Conservation (phyloP, 306 rosid species). For the Cucumis melo region DNA sequence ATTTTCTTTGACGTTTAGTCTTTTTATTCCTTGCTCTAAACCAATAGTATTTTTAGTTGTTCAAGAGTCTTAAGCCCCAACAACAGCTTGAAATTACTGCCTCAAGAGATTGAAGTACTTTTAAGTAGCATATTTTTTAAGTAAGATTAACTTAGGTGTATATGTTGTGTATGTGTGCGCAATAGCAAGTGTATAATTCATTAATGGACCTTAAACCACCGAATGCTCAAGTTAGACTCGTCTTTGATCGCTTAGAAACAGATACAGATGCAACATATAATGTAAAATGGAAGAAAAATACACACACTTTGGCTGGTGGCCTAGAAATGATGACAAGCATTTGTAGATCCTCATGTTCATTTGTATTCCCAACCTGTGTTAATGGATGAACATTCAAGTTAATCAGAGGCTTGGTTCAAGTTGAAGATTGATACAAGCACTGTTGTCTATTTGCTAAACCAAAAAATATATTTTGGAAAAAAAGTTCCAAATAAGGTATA, state of each 20-base stretch:
- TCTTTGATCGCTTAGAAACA: background rate
- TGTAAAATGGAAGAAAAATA: slow-evolving; percentile 16
- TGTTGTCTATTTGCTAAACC: background rate
- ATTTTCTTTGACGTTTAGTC: background rate
- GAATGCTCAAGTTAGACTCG: background rate
- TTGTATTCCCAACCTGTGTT: slow-evolving; percentile 60
- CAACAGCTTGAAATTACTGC: background rate
- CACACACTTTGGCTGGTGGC: slow-evolving; percentile 83
- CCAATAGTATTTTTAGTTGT: background rate
- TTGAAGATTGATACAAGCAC: background rate
- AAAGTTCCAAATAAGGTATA: background rate
- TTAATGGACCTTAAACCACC: background rate
- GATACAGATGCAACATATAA: background rate
- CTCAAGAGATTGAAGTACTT: background rate
- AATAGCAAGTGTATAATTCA: background rate
- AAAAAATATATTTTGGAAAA: background rate
- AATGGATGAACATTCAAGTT: slow-evolving; percentile 3
- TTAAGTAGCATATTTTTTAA: background rate
- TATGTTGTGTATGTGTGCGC: background rate
- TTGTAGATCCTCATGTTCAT: slow-evolving; percentile 72
- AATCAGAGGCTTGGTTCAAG: background rate
- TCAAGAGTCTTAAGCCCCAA: background rate
- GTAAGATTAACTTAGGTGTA: background rate
- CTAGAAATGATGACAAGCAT: slow-evolving; percentile 68
- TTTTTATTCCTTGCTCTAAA: background rate